phyloP scores from a whole-genome alignment of 148 eudicot genomes.

The Vaccinium corymbosum region DNA sequence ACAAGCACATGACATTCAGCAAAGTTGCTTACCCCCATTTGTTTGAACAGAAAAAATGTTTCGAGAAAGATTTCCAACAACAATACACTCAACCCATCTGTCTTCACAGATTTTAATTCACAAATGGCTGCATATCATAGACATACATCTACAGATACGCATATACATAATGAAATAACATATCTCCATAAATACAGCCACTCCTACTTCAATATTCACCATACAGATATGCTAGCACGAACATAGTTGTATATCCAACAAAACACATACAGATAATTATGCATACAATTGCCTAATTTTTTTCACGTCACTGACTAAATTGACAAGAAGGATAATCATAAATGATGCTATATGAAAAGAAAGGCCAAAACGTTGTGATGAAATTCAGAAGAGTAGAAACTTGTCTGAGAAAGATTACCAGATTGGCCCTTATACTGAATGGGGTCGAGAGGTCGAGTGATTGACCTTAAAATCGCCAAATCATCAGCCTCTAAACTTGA shows the following conservation, averaged over 20 bases:
- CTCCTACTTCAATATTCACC: background rate
- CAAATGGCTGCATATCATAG: background rate
- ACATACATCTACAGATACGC: background rate
- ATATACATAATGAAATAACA: background rate
- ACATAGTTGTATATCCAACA: background rate
- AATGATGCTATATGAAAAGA: background rate
- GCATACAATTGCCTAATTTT: background rate
- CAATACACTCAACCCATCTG: background rate
- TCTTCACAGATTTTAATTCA: background rate
- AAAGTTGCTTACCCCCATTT: background rate
- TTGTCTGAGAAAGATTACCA: conserved; percentile 41
- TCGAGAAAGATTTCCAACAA: background rate
- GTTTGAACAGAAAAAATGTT: background rate
- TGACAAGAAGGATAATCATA: background rate
- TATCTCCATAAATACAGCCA: background rate
- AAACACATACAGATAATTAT: background rate
- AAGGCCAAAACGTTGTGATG: background rate
- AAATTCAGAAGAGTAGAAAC: background rate
- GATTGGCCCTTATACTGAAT: conserved; percentile 87
- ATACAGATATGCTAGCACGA: background rate
- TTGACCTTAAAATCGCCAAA: conserved; percentile 51
- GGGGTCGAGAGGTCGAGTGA: conserved; percentile 64
- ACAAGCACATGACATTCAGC: background rate
- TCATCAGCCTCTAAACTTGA: conserved; percentile 60
- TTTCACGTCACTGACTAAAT: background rate